phyloP scores from a whole-genome alignment of 768 basidiomycete species.

The Asterophora lycoperdoides region DNA sequence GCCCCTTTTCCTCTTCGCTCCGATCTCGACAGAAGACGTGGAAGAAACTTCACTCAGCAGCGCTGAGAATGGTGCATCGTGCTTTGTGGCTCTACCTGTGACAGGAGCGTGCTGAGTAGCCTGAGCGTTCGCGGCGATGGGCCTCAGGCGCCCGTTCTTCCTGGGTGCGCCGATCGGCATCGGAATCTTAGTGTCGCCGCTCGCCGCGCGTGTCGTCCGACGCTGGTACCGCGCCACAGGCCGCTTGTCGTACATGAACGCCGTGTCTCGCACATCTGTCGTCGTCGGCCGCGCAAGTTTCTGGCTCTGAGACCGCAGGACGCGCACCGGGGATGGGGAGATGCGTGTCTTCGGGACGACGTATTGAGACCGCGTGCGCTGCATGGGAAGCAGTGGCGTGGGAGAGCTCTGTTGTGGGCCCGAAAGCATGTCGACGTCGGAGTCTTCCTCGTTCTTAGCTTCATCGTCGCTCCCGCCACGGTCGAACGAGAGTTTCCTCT shows the following conservation, averaged over 20 bases:
- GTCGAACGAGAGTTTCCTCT: constrained; percentile 19
- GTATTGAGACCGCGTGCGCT: constrained; percentile 6
- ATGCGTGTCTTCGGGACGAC: neutral
- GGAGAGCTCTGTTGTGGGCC: constrained; percentile 13
- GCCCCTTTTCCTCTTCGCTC: constrained; percentile 16
- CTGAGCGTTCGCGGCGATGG: neutral
- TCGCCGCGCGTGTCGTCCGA: neutral
- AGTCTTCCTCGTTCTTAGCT: neutral
- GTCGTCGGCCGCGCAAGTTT: neutral
- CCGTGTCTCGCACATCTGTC: constrained; percentile 7
- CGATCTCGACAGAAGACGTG: neutral
- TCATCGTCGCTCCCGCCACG: constrained; percentile 13
- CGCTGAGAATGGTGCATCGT: neutral
- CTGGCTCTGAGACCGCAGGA: constrained; percentile 18
- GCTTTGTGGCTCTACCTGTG: no score
- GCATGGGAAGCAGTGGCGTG: constrained; percentile 11
- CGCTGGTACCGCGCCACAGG: constrained; percentile 6
- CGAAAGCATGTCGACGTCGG: constrained; percentile 8
- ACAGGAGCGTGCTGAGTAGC: neutral
- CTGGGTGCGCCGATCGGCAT: constrained; percentile 10
- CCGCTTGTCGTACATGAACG: constrained; percentile 10
- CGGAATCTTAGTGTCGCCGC: neutral
- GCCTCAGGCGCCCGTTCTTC: constrained; percentile 13
- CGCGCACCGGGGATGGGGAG: constrained; percentile 13
- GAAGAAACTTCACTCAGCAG: neutral